phyloP scores from a whole-genome alignment of 2,329 filamentous ascomycete genomes.

The Penicillium psychrosexuale region DNA sequence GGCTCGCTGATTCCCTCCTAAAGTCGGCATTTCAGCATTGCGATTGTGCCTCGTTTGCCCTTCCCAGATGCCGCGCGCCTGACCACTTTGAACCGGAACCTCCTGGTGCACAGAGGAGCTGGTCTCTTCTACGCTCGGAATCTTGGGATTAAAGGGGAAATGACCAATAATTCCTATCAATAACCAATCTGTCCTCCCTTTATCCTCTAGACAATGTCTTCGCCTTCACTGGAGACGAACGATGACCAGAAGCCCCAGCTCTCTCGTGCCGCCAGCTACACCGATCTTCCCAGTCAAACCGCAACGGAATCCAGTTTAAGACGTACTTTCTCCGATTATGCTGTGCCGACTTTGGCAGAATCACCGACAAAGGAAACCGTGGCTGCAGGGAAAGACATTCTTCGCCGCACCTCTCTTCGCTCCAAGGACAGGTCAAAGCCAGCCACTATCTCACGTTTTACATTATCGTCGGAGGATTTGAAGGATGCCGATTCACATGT shows the following conservation, averaged over 20 bases:
- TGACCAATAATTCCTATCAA: constrained; percentile 26
- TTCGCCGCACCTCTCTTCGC: constrained; percentile 42
- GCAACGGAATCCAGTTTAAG: constrained; percentile 41
- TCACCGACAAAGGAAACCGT: constrained; percentile 39
- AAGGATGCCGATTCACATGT: constrained; percentile 26
- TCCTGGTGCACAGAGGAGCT: constrained; percentile 40
- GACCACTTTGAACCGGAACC: constrained; percentile 18
- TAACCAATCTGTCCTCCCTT: constrained; percentile 18
- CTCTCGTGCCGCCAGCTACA: constrained; percentile 58
- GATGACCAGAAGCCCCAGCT: constrained; percentile 35
- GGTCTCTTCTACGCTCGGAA: constrained; percentile 36
- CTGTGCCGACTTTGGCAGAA: constrained; percentile 41
- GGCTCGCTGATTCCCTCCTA: neutral
- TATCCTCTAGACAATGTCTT: constrained; percentile 33
- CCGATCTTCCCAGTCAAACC: constrained; percentile 48
- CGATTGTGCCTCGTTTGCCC: constrained; percentile 9
- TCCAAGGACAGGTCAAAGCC: constrained; percentile 32
- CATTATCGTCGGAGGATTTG: constrained; percentile 36
- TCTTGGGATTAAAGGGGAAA: constrained; percentile 28
- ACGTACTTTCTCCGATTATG: constrained; percentile 50
- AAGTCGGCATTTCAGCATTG: neutral
- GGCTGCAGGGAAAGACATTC: constrained; percentile 41
- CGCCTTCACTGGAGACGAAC: constrained; percentile 24
- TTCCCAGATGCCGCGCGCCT: constrained; percentile 22
- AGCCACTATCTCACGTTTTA: constrained; percentile 35